Percentiles rank a stretch among this genome's conserved stretches.
These are phyloP conservation scores for Periconia sp. DNA, from an alignment of 2,329 filamentous ascomycete genomes.

Conservation along the genomic window DNA sequence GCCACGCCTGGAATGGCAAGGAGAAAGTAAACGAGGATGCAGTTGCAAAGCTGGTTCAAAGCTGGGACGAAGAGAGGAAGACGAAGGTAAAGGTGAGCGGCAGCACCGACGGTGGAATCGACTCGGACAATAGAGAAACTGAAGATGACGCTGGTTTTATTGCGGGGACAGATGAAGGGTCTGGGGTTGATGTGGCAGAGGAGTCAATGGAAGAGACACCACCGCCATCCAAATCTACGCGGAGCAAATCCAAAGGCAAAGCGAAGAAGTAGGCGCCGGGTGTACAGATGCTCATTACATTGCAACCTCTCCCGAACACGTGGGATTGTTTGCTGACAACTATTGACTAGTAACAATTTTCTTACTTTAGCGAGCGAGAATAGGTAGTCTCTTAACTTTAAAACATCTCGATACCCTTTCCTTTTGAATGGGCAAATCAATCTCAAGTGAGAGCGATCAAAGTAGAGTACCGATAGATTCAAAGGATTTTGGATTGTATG, in stretches of 20 bases:
- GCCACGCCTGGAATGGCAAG: constrained; percentile 80
- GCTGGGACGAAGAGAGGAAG: constrained; percentile 61
- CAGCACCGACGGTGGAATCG: constrained; percentile 18
- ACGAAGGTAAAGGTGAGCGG: constrained; percentile 18
- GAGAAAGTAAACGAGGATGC: constrained; percentile 77
- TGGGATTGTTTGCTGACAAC: too few species aligned
- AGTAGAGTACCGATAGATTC: too few species aligned
- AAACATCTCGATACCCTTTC: neutral
- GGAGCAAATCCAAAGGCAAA: constrained; percentile 50
- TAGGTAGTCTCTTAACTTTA: neutral
- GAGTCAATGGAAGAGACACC: constrained; percentile 28
- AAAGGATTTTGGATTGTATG: too few species aligned
- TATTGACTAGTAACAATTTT: constrained; percentile 5
- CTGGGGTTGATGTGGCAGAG: constrained; percentile 25
- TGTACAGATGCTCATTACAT: neutral
- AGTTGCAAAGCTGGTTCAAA: constrained; percentile 40
- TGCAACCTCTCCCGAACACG: neutral
- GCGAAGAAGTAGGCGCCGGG: constrained; percentile 41
- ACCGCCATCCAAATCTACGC: constrained; percentile 45
- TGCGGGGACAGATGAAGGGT: constrained; percentile 22
- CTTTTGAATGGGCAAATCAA: too few species aligned
- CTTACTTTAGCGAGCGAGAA: neutral
- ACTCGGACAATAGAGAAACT: constrained; percentile 28
- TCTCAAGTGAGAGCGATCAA: too few species aligned
- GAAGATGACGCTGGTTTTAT: constrained; percentile 27